Conservation (phyloP, 257 asterid genomes). For the Petrea volubilis region DNA sequence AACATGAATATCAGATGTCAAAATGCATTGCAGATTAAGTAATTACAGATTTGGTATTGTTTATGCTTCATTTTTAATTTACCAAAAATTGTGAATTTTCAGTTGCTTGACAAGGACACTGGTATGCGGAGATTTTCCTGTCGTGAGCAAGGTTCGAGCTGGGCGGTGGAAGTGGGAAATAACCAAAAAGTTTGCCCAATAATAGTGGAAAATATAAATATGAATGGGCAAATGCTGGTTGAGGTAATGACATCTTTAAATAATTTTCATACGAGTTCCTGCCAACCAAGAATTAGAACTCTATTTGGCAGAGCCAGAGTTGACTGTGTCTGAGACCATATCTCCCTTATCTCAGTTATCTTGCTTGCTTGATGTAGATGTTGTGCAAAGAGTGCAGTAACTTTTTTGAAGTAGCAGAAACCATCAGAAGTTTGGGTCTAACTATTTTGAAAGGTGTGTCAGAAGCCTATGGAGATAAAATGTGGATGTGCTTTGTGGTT, state of each 20-base stretch:
- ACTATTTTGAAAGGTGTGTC: constrained; percentile 79
- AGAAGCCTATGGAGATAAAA: constrained; percentile 68
- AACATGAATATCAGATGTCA: constrained; percentile 1
- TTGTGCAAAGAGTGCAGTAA: constrained; percentile 64
- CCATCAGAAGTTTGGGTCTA: constrained; percentile 84
- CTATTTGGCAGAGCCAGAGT: not conserved
- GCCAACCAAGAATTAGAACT: not conserved
- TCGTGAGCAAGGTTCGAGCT: constrained; percentile 88
- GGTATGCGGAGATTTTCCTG: constrained; percentile 56
- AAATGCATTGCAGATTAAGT: not conserved
- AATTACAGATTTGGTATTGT: not conserved
- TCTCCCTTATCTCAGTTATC: constrained; percentile 4
- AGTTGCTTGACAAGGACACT: constrained; percentile 79
- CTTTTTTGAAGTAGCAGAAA: constrained; percentile 85
- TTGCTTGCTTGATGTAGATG: constrained; percentile 56
- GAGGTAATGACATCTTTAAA: constrained; percentile 53
- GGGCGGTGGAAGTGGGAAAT: constrained; percentile 98
- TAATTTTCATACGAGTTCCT: not conserved
- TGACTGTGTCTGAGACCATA: not conserved
- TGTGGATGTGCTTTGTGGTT: constrained; percentile 84
- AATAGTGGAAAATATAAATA: constrained; percentile 78
- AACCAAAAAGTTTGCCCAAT: constrained; percentile 76
- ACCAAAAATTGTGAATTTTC: constrained; percentile 32
- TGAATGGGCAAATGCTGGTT: constrained; percentile 85
- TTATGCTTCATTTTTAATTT: constrained; percentile 12